Conservation (phyloP, 83 land plant genomes). For the Thuja plicata region DNA sequence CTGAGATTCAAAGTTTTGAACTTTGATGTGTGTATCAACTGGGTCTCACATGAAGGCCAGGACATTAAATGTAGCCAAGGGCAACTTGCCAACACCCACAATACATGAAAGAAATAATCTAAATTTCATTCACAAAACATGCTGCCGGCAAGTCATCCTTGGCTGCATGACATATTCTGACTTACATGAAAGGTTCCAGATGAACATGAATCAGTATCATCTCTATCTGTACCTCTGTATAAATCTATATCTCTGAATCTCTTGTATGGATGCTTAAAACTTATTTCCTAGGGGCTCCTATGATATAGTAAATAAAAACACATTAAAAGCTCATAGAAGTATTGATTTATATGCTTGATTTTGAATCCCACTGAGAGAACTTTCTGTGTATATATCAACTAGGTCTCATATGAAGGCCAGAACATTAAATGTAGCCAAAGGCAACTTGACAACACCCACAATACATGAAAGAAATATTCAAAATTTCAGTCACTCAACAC, state of each 20-base stretch:
- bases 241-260: not conserved
- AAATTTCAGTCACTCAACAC: no score
- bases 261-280: not conserved
- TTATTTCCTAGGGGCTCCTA: no score
- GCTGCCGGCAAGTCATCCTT: conserved; percentile 15
- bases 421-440: no score
- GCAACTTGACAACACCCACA: no score
- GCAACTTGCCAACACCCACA: not conserved
- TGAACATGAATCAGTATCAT: not conserved
- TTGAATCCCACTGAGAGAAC: no score
- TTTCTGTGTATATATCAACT: no score
- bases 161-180: conserved; percentile 11
- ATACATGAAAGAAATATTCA: no score
- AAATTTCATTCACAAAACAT: not conserved
- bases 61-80: conserved; percentile 1
- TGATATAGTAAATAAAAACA: no score
- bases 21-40: not conserved
- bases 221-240: no score
- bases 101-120: not conserved
- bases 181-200: conserved; percentile 3
- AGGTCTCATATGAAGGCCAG: no score
- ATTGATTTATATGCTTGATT: no score
- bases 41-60: not conserved
- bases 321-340: no score
- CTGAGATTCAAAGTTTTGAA: not conserved